phyloP scores from a whole-genome alignment of 2,329 filamentous ascomycete species.

The Monosporascus sp. region DNA sequence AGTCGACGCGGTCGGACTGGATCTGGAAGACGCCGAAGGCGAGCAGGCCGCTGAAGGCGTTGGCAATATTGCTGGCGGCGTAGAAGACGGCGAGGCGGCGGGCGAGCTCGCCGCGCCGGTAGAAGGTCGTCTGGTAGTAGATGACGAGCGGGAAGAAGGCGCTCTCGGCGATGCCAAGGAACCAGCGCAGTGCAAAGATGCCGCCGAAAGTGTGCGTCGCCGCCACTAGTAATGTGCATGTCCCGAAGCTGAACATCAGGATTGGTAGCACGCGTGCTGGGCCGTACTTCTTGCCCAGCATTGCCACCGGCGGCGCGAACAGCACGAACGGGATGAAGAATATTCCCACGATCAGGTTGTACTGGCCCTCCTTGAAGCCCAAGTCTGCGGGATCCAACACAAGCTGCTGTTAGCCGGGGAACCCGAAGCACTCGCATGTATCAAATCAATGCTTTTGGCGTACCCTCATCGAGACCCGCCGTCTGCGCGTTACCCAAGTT shows the following conservation, averaged over 20 bases:
- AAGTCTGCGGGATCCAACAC: slow-evolving; percentile 35
- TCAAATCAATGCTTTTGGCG: background rate
- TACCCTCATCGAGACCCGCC: slow-evolving; percentile 37
- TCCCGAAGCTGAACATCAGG: slow-evolving; percentile 64
- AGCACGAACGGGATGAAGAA: slow-evolving; percentile 72
- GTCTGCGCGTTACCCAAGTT: slow-evolving; percentile 55
- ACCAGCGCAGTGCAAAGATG: slow-evolving; percentile 63
- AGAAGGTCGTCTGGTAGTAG: slow-evolving; percentile 57
- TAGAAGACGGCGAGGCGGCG: slow-evolving; percentile 70
- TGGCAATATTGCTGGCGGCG: slow-evolving; percentile 68
- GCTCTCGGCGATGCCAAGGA: slow-evolving; percentile 62
- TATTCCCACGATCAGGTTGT: slow-evolving; percentile 64
- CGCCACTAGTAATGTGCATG: slow-evolving; percentile 55
- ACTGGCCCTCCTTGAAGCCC: slow-evolving; percentile 55
- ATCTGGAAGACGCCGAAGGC: slow-evolving; percentile 46
- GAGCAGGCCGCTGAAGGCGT: slow-evolving; percentile 44
- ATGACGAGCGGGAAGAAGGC: slow-evolving; percentile 66
- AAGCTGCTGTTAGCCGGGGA: background rate
- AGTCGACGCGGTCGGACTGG: slow-evolving; percentile 28
- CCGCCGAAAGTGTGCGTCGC: slow-evolving; percentile 56
- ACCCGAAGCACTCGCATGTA: background rate
- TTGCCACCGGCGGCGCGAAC: slow-evolving; percentile 58
- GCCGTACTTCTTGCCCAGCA: slow-evolving; percentile 64
- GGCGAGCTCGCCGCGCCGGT: slow-evolving; percentile 65
- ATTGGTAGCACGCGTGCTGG: slow-evolving; percentile 56